Evolutionary conservation across 106 monocot species (phyloP).

Genomic region (Acorus calamus): DNA sequence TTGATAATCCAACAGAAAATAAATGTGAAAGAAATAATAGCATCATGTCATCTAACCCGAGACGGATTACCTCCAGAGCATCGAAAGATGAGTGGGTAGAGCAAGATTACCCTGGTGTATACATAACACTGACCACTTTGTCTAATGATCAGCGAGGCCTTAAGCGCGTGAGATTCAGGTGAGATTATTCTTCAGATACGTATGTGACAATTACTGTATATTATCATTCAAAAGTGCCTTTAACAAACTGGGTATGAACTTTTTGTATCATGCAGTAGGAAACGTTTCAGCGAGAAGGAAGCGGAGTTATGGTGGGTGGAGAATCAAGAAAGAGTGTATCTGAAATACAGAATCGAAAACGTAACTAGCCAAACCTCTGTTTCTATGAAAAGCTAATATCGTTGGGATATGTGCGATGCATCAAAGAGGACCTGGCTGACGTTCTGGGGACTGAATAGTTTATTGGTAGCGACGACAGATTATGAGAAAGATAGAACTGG

Average conservation of each 20-base stretch:
- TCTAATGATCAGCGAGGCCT: constrained; percentile 46
- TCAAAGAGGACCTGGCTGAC: too few relatives aligned
- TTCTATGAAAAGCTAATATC: too few relatives aligned
- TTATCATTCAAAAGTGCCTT: neutral
- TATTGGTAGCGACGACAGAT: too few relatives aligned
- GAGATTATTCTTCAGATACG: neutral
- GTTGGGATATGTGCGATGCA: too few relatives aligned
- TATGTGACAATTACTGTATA: neutral
- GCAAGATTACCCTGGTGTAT: constrained; percentile 65
- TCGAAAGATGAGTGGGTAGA: constrained; percentile 41
- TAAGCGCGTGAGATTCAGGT: constrained; percentile 81
- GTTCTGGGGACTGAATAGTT: too few relatives aligned
- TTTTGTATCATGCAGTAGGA: constrained; percentile 36
- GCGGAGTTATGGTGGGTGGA: constrained; percentile 78
- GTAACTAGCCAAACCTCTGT: neutral
- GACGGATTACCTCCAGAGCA: constrained; percentile 1
- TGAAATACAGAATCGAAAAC: constrained; percentile 32
- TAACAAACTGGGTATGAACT: neutral
- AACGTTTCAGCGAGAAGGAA: constrained; percentile 56
- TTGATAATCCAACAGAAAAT: neutral
- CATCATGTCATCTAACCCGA: neutral
- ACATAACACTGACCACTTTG: constrained; percentile 41
- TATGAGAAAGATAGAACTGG: too few relatives aligned
- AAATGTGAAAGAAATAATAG: too few relatives aligned
- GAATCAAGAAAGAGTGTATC: constrained; percentile 42